Evolutionary conservation across 2,329 filamentous ascomycete genomes (phyloP).

Genomic region (Sporothrix globosa): DNA sequence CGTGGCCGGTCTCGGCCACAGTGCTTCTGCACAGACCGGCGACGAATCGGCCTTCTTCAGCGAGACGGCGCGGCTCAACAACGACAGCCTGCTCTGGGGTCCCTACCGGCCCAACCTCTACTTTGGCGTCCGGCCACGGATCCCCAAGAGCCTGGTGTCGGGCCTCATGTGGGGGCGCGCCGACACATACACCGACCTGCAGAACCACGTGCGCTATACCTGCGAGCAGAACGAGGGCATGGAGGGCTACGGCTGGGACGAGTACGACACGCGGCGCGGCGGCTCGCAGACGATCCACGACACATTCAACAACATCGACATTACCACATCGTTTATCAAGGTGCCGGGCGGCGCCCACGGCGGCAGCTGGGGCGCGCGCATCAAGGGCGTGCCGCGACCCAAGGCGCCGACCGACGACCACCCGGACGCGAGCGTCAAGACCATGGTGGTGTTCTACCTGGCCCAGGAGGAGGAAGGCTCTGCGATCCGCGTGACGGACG

Average conservation of each 20-base stretch:
- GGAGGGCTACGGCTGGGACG: conserved; percentile 96
- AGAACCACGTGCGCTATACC: conserved; percentile 83
- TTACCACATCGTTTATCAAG: conserved; percentile 93
- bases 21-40: conserved; percentile 35
- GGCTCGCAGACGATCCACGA: conserved; percentile 92
- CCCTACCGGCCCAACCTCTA: conserved; percentile 93
- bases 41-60: conserved; percentile 49
- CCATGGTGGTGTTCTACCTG: conserved; percentile 79
- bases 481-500: conserved; percentile 61
- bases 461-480: conserved; percentile 72
- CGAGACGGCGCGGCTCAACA: conserved; percentile 61
- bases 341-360: conserved; percentile 82
- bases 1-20: conserved; percentile 32
- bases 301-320: conserved; percentile 80
- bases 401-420: conserved; percentile 58
- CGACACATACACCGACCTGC: conserved; percentile 74
- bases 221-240: conserved; percentile 96
- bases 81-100: conserved; percentile 91
- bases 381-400: conserved; percentile 74
- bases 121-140: conserved; percentile 82
- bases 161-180: conserved; percentile 88
- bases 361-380: conserved; percentile 87
- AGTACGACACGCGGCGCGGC: conserved; percentile 87
- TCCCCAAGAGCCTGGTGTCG: conserved; percentile 78
- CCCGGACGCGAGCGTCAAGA: conserved; percentile 65